These are phyloP conservation scores for Aspergillus brunneoviolaceus DNA, from an alignment of 2,329 filamentous ascomycete genomes.

Conservation along the genomic window DNA sequence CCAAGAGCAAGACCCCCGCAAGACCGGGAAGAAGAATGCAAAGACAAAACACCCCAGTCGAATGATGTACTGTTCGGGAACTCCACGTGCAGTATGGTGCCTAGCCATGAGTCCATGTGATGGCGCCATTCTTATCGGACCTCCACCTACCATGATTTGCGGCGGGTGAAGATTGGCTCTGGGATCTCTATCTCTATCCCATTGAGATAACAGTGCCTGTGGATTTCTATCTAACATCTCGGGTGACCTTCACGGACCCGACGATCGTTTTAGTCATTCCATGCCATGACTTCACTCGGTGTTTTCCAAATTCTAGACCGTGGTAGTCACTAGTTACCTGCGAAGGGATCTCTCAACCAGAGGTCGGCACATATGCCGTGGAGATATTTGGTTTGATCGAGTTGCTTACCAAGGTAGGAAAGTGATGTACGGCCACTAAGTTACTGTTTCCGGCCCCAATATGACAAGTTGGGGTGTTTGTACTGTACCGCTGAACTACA, in stretches of 20 bases:
- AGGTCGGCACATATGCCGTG: no score
- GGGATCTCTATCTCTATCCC: not conserved
- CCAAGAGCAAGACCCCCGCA: not conserved
- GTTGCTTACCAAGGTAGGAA: not conserved
- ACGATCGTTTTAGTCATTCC: not conserved
- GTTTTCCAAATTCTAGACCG: not conserved
- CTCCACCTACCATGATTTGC: not conserved
- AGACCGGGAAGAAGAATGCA: not conserved
- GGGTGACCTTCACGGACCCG: conserved; percentile 1
- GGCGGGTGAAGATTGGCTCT: not conserved
- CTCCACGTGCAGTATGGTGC: not conserved
- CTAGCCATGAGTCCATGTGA: not conserved
- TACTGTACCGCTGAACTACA: no score
- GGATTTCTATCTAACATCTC: conserved; percentile 1
- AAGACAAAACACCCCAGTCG: not conserved
- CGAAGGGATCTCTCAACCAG: no score
- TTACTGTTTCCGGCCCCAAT: conserved; percentile 1
- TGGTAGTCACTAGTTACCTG: no score
- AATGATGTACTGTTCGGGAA: conserved; percentile 3
- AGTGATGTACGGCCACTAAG: not conserved
- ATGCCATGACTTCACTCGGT: not conserved
- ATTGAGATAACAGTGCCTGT: not conserved
- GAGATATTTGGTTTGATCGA: not conserved
- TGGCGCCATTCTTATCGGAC: conserved; percentile 4
- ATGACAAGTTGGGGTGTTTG: not conserved